Evolutionary conservation across 768 basidiomycete species (phyloP).

Genomic region (Lactifluus hygrophoroides): DNA sequence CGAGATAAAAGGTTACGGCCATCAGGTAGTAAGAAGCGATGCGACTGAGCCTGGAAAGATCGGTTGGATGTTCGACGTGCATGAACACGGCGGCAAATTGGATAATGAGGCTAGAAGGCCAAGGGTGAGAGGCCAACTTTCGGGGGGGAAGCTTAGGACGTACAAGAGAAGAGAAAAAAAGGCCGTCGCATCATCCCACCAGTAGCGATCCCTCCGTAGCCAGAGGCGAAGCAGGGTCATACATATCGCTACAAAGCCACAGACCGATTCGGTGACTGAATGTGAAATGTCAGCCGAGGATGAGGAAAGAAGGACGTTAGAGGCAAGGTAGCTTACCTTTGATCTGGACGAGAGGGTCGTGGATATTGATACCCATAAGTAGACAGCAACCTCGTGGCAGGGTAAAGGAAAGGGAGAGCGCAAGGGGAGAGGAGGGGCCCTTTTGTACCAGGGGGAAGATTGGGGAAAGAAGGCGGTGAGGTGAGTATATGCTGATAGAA

Average conservation of each 20-base stretch:
- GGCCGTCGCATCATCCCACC: conserved; percentile 26
- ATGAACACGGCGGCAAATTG: conserved; percentile 24
- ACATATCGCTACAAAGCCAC: conserved; percentile 22
- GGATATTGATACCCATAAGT: conserved; percentile 18
- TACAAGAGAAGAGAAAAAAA: conserved; percentile 22
- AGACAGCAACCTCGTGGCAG: too few species aligned
- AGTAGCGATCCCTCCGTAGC: conserved; percentile 22
- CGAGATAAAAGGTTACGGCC: conserved; percentile 23
- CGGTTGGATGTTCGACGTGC: conserved; percentile 21
- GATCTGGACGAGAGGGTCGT: conserved; percentile 17
- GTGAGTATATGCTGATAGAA: too few species aligned
- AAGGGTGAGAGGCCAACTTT: neutral
- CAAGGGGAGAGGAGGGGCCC: neutral
- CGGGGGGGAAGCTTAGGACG: neutral
- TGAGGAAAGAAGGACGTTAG: too few species aligned
- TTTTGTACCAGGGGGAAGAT: neutral
- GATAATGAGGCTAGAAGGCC: conserved; percentile 14
- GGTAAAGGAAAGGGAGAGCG: neutral
- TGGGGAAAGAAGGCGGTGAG: neutral
- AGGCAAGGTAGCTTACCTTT: conserved; percentile 14
- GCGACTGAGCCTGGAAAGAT: conserved; percentile 19
- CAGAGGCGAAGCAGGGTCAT: conserved; percentile 22
- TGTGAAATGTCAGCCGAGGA: neutral
- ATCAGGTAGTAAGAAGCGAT: conserved; percentile 26
- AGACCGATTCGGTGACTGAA: conserved; percentile 24